Percentiles rank a stretch among this genome's conserved stretches.
phyloP scores from a whole-genome alignment of 2,329 filamentous ascomycete genomes.

The Zasmidium angulare region DNA sequence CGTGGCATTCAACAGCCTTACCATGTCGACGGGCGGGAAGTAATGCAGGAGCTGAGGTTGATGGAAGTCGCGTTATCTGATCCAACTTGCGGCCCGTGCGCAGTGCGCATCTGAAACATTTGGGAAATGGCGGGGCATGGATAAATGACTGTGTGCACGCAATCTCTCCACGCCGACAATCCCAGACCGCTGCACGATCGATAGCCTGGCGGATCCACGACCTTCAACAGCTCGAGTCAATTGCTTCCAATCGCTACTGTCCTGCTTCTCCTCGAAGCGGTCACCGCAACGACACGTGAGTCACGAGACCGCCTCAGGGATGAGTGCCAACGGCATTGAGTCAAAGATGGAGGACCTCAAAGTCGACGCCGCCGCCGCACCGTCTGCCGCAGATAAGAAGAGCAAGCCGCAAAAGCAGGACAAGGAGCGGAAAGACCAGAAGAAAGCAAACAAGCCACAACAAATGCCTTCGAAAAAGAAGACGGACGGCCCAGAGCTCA shows the following conservation, averaged over 20 bases:
- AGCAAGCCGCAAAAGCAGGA: constrained; percentile 35
- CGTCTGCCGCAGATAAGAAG: constrained; percentile 12
- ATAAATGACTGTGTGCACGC: neutral
- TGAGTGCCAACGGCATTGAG: constrained; percentile 27
- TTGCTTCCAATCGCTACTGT: neutral
- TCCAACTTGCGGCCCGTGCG: too few species aligned
- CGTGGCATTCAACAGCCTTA: too few species aligned
- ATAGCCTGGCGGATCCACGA: neutral
- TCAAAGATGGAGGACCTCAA: constrained; percentile 31
- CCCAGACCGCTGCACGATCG: neutral
- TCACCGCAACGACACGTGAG: neutral
- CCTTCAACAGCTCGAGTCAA: neutral
- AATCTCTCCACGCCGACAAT: neutral
- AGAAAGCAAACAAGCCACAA: constrained; percentile 31
- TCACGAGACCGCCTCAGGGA: constrained; percentile 5
- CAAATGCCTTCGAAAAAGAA: constrained; percentile 37
- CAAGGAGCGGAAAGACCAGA: constrained; percentile 37
- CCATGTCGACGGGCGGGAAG: too few species aligned
- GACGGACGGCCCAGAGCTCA: constrained; percentile 64
- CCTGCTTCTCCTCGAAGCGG: neutral
- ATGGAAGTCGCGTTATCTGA: too few species aligned
- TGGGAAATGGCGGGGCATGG: neutral
- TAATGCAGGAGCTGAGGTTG: neutral
- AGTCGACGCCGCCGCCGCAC: constrained; percentile 19
- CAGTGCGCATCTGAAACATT: neutral